A percentile compares a stretch with the other conserved stretches of the same genome.
Evolutionary conservation across 2,329 filamentous ascomycete genomes (phyloP).

Genomic region (Aciculosporium take): DNA sequence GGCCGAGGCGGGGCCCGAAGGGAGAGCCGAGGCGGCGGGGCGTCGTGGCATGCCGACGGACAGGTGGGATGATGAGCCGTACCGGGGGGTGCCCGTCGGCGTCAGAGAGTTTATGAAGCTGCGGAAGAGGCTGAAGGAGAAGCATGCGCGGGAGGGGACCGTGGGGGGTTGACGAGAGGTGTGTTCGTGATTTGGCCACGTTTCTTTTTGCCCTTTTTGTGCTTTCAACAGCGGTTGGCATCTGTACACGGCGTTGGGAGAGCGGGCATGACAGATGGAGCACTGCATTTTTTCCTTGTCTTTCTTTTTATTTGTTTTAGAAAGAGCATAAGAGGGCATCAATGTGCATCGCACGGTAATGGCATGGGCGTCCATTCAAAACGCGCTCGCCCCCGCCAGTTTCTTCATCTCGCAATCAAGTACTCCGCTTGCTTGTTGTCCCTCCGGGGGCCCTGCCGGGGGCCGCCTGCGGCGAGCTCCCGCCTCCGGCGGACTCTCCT

Average conservation of each 20-base stretch:
- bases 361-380: too few species aligned
- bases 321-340: neutral
- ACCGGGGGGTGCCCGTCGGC: slow-evolving; percentile 72
- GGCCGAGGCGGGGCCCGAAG: slow-evolving; percentile 17
- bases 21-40: slow-evolving; percentile 28
- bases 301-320: too few species aligned
- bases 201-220: neutral
- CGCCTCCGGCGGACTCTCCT: neutral
- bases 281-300: too few species aligned
- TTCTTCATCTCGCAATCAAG: too few species aligned
- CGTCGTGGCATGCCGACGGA: slow-evolving; percentile 71
- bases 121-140: slow-evolving; percentile 77
- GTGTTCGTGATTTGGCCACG: neutral
- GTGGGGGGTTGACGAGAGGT: slow-evolving; percentile 18
- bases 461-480: too few species aligned
- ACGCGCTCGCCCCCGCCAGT: too few species aligned
- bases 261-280: neutral
- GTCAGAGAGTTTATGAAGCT: slow-evolving; percentile 96
- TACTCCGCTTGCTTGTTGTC: too few species aligned
- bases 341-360: neutral
- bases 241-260: neutral
- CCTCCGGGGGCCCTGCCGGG: too few species aligned
- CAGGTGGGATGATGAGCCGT: slow-evolving; percentile 52
- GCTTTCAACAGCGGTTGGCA: neutral
- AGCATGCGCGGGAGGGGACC: slow-evolving; percentile 46